phyloP scores from a whole-genome alignment of 352 stramenopile genomes.

The Globisporangium ultimum region DNA sequence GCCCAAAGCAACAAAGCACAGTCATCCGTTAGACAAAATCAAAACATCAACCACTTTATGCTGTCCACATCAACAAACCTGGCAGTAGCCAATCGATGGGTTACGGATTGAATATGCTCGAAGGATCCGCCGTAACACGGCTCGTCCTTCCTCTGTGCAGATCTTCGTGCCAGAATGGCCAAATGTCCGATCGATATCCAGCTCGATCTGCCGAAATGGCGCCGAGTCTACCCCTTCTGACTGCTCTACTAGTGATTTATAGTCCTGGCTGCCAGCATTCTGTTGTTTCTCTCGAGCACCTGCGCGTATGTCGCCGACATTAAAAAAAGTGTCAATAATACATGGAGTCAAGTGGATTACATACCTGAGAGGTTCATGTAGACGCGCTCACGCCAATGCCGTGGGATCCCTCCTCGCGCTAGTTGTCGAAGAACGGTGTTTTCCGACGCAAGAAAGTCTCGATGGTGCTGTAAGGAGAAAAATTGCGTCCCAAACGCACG shows the following conservation, averaged over 20 bases:
- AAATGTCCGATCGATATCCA: slow-evolving; percentile 87
- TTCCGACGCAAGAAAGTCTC: slow-evolving; percentile 8
- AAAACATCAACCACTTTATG: not conserved
- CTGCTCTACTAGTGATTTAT: slow-evolving; percentile 41
- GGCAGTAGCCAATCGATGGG: slow-evolving; percentile 79
- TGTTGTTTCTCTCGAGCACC: slow-evolving; percentile 52
- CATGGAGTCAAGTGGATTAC: not conserved
- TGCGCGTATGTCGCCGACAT: not conserved
- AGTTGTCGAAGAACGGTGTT: slow-evolving; percentile 31
- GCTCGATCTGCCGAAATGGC: slow-evolving; percentile 79
- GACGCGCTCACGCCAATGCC: slow-evolving; percentile 56
- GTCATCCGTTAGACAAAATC: not conserved
- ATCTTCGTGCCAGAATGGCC: slow-evolving; percentile 67
- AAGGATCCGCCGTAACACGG: slow-evolving; percentile 63
- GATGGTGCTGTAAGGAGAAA: slow-evolving; percentile 14
- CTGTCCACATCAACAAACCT: slow-evolving; percentile 26
- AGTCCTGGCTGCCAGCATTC: slow-evolving; percentile 48
- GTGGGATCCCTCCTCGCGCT: slow-evolving; percentile 49
- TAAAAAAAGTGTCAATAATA: not conserved
- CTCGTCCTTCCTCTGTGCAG: slow-evolving; percentile 45
- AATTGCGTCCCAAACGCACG: slow-evolving; percentile 45
- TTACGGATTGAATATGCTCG: slow-evolving; percentile 81
- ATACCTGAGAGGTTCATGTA: slow-evolving; percentile 69
- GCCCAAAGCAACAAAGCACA: not conserved
- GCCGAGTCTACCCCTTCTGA: slow-evolving; percentile 40